Evolutionary conservation across 2,329 filamentous ascomycete species (phyloP), one percentile per base, ranked within the genome.

Genomic region (Cladosporium austrohemisphaericum): DNA sequence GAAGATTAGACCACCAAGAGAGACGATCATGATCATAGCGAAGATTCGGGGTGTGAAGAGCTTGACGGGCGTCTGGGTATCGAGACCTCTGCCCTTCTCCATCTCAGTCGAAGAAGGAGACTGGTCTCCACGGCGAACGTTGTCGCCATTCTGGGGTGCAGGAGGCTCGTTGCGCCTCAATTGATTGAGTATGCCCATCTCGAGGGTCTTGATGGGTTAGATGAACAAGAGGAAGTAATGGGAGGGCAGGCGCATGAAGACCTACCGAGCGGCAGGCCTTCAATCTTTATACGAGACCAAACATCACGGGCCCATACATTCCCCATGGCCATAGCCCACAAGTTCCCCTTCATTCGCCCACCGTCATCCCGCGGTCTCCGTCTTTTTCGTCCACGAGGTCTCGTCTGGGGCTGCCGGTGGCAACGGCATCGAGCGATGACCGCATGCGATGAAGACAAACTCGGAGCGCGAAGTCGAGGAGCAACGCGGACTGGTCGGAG

Each of bases 1-100:
- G 37, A 68, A 68, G 47, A 67, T 67, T 20, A 69, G 57, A 28
- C 66, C 66, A 46, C 69, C 69, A 5, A 68, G 57, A 2, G 60
- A 64, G 3, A 68, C 65, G 36, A 68, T 62, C 23, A 65, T 41
- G 16, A 57, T 61, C 56, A 68, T 65, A 1, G 60, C 58, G 25
- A 68, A 56, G 25, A 66, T 62, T 31, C 62, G 58, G 18, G 55
- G 53, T 31, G 54, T 57, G 19, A 63, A 45, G 3, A 65, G 36
- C 46, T 41, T 41, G 37, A 49, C 46, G 3, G 26, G 46, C 1
- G 36, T 19, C 10, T 23, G 10, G 20, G 44, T 47, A n/a, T 47
- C 44, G 10, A 47, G 25, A 23, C 13, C 16, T 11, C 18, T 36
- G 26, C 25, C 38, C 33, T 47, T 47, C 18, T 47, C 44, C 3